These are phyloP conservation scores for Schizonepeta tenuifolia DNA, from an alignment of 257 asterid genomes.

Conservation along the genomic window DNA sequence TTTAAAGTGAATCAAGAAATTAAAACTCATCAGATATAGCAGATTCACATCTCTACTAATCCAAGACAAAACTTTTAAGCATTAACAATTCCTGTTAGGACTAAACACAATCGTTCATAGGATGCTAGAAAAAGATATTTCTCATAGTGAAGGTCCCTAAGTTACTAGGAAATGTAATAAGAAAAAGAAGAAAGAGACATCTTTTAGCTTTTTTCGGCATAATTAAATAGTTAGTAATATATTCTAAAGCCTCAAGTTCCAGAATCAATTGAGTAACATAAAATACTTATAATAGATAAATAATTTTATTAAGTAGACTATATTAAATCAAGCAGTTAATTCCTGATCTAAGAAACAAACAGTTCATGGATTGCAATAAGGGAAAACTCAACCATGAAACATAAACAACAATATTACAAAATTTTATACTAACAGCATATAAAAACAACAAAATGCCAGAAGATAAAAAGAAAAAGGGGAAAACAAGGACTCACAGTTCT, in stretches of 20 bases:
- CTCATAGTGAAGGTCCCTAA: background rate
- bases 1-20: background rate
- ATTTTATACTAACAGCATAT: background rate
- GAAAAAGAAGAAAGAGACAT: background rate
- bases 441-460: background rate
- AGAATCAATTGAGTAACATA: background rate
- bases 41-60: background rate
- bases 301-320: background rate
- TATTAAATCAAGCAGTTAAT: too few species aligned
- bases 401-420: background rate
- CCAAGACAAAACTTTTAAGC: background rate
- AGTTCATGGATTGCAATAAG: background rate
- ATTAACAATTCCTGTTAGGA: background rate
- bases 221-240: background rate
- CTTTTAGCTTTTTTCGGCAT: background rate
- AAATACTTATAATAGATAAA: background rate
- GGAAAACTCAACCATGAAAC: constrained; percentile 22
- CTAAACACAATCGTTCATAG: background rate
- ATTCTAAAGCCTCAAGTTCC: background rate
- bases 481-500: constrained; percentile 38
- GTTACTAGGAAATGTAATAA: background rate
- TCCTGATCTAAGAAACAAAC: background rate
- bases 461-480: background rate
- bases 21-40: background rate
- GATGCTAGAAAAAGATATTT: background rate